Conservation (phyloP, 176 grass and related monocot genomes). For the Zea luxurians region DNA sequence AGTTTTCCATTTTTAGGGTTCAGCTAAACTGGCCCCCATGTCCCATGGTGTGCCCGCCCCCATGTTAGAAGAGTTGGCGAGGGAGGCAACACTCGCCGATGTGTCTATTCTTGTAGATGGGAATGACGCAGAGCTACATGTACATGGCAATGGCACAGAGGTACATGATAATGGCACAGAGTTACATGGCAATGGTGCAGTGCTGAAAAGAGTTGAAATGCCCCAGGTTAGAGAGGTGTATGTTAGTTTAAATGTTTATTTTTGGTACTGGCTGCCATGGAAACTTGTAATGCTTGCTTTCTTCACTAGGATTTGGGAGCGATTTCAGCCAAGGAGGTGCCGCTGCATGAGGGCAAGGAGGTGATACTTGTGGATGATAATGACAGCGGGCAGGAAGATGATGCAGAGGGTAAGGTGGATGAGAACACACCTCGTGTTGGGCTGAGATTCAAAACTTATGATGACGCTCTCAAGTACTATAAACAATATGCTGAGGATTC, state of each 20-base stretch:
- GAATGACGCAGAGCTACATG: slow-evolving; percentile 15
- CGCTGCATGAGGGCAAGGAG: slow-evolving; percentile 46
- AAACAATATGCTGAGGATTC: slow-evolving; percentile 74
- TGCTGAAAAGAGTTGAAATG: slow-evolving; percentile 14
- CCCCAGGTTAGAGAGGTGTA: slow-evolving; percentile 41
- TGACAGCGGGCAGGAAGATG: slow-evolving; percentile 45
- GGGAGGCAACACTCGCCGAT: slow-evolving; percentile 12
- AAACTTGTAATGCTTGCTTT: slow-evolving; percentile 7
- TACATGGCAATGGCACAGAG: slow-evolving; percentile 7
- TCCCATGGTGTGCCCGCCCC: slow-evolving; percentile 5
- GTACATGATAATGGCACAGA: slow-evolving; percentile 17
- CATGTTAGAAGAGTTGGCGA: slow-evolving; percentile 9
- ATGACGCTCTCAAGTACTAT: slow-evolving; percentile 74
- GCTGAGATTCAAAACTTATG: slow-evolving; percentile 84
- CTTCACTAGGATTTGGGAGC: slow-evolving; percentile 44
- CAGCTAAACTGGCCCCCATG: not conserved
- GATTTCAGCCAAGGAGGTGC: slow-evolving; percentile 1
- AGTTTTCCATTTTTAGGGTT: not conserved
- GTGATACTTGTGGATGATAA: slow-evolving; percentile 57
- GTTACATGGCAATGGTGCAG: slow-evolving; percentile 6
- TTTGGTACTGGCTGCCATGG: not conserved
- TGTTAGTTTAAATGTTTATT: slow-evolving; percentile 8
- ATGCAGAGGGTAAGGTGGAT: slow-evolving; percentile 27
- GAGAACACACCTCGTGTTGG: slow-evolving; percentile 56
- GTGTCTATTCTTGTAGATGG: slow-evolving; percentile 19